Evolutionary conservation across 2,329 filamentous ascomycete genomes (phyloP), one percentile per base, ranked within the genome.

Genomic region (Colletotrichum sp.): DNA sequence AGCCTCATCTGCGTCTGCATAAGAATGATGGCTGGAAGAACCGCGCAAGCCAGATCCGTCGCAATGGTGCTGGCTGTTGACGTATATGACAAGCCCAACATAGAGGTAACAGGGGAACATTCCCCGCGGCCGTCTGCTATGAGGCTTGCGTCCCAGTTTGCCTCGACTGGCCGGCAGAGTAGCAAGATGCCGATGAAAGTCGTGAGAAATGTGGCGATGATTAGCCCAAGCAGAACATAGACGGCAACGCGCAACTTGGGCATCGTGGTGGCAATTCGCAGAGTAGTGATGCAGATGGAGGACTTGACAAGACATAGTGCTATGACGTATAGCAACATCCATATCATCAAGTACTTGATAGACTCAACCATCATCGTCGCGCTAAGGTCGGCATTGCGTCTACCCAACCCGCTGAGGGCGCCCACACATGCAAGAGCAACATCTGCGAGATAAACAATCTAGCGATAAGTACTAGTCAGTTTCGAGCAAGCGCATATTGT

Each of bases 231-330:
- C 1, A 73, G 71, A 21, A 71, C n/a, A 64, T 77, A 79, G 16
- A 80, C 77, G 26, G 78, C 77, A 24, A 78, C 71, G 28, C 79
- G 78, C 48, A 79, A 72, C 26, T 10, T 62, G 14, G 61, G 73
- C 65, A 77, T 52, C 2, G 81, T 80, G 1, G 67, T 83, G 32
- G 79, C 78, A 24, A 71, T 85, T 3, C 85, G 79, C n/a, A 83
- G 80, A 0, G 84, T 82, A 28, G 80, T 82, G 21, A 81, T 79
- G 61, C 85, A 85, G 78, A 80, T 81, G 16, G 84, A 85, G 24
- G 82, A 81, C 59, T 81, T 81, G 75, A 81, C 75, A 10, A 78
- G 62, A n/a, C 78, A 75, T 13, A 81, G 21, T 2, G 73, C 74
- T 16, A 56, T 48, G 18, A 81, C 78, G 58, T 81, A 81, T 6